Conservation (phyloP, 345 rosid species). For the Gossypium anomalum region DNA sequence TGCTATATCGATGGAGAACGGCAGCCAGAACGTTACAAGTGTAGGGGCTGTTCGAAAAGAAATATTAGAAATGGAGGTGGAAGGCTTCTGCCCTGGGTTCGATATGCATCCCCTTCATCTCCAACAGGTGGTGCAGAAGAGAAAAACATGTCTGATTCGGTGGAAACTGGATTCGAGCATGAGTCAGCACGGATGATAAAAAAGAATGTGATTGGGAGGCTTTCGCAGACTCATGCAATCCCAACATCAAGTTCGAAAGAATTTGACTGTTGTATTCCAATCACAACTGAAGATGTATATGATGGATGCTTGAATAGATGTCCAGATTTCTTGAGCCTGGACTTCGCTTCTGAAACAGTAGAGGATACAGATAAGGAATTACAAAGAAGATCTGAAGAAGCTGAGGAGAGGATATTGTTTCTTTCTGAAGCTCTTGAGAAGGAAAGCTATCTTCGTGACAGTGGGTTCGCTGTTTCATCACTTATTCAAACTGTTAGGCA, state of each 20-base stretch:
- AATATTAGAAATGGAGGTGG: conserved; percentile 37
- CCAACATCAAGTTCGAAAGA: conserved; percentile 47
- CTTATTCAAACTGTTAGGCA: conserved; percentile 53
- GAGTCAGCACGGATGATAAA: conserved; percentile 81
- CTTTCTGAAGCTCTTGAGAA: conserved; percentile 68
- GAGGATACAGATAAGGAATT: conserved; percentile 53
- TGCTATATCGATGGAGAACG: conserved; percentile 92
- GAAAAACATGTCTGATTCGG: conserved; percentile 58
- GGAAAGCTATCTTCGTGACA: conserved; percentile 46
- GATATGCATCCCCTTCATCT: conserved; percentile 56
- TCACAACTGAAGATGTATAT: conserved; percentile 75
- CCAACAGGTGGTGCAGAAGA: conserved; percentile 45
- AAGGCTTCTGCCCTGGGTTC: conserved; percentile 66
- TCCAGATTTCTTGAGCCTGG: conserved; percentile 34
- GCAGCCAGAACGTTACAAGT: conserved; percentile 49
- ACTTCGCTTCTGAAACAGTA: conserved; percentile 32
- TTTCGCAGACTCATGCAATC: conserved; percentile 47
- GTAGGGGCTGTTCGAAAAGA: conserved; percentile 40
- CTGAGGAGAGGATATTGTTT: conserved; percentile 57
- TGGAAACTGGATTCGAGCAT: conserved; percentile 54
- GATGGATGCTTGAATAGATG: conserved; percentile 43
- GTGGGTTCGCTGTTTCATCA: conserved; percentile 55
- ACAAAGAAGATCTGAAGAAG: conserved; percentile 56
- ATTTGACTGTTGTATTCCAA: conserved; percentile 43
- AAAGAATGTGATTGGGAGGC: conserved; percentile 80